Evolutionary conservation across 169 alveolate genomes (phyloP), one percentile per base, ranked within the genome.

Genomic region (Toxoplasma gondii): DNA sequence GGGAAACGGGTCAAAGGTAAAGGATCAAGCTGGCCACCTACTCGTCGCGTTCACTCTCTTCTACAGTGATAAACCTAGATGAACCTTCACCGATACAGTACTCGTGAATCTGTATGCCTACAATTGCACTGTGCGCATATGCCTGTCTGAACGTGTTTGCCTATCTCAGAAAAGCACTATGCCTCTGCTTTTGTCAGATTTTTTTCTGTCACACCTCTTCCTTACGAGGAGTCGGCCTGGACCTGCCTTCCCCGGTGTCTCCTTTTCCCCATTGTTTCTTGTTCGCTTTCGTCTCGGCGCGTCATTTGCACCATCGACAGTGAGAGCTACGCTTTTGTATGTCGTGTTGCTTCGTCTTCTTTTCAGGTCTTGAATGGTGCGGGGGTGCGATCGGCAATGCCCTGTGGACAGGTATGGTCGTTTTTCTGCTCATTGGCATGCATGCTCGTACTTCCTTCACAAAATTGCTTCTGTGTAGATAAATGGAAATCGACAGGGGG

Each of bases 341-440:
- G 44, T 86, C 91, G 69, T 86, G 2, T 86, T 29, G 44, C 91
- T 58, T 58, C 41, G 36, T 86, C 41, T 54, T 54, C 27, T 22
- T 43, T 43, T 9, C 91, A 91, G 94, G 94, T 34, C 94, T 91
- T 24, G 54, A 44, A 34, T 91, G 94, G 94, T 24, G 36, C 7
- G 88, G 53, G 1, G 94, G 94, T 17, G 94, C 94, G 19, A 91
- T 91, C 17, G 83, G 88, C 24, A 91, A 91, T 44, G 94, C 90
- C 34, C 12, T 34, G 1, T 91, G 94, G 94, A 82, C 84, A 45
- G 94, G 94, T 53, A 39, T 81, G 83, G 34, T 64, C 29, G 34
- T 12, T 1, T 64, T 64, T 4, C 74, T 49, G 4, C 58, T 49
- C 58, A 12, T 49, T 49, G 58, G 58, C 12, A 12, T 49, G 58